A percentile compares a stretch with the other conserved stretches of the same genome.
phyloP scores from a whole-genome alignment of 495 filamentous ascomycete species.

The Staphylotrichum tortipilum region DNA sequence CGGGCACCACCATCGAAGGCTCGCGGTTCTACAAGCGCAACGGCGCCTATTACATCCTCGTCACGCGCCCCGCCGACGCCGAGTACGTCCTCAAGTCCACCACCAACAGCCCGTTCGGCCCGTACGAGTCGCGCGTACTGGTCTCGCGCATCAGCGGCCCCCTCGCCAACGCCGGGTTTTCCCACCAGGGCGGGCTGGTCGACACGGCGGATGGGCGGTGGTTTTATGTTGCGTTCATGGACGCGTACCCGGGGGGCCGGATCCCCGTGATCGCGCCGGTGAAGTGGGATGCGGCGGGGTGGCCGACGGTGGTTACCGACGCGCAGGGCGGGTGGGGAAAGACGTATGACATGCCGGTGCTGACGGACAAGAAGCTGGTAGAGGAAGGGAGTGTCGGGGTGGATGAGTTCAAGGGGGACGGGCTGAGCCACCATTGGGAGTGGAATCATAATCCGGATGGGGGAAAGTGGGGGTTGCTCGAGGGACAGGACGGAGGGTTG shows the following conservation, averaged over 20 bases:
- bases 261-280: slow-evolving; percentile 50
- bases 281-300: slow-evolving; percentile 42
- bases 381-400: slow-evolving; percentile 15
- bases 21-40: slow-evolving; percentile 49
- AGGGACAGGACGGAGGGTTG: slow-evolving; percentile 19
- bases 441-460: slow-evolving; percentile 56
- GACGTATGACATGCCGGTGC: slow-evolving; percentile 37
- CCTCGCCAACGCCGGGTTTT: slow-evolving; percentile 34
- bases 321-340: slow-evolving; percentile 37
- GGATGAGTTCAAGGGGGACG: slow-evolving; percentile 36
- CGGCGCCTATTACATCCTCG: slow-evolving; percentile 47
- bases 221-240: slow-evolving; percentile 52
- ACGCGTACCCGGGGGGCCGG: slow-evolving; percentile 47
- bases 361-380: slow-evolving; percentile 13
- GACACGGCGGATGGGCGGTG: slow-evolving; percentile 44
- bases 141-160: slow-evolving; percentile 30
- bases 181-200: slow-evolving; percentile 51
- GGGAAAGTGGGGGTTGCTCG: slow-evolving; percentile 18
- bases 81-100: slow-evolving; percentile 42
- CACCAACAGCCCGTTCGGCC: slow-evolving; percentile 34
- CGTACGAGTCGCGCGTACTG: slow-evolving; percentile 33
- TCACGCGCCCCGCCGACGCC: slow-evolving; percentile 35
- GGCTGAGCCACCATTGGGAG: slow-evolving; percentile 43
- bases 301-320: slow-evolving; percentile 32
- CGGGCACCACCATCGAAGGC: slow-evolving; percentile 41